Conservation (phyloP, 805 yeast species). For the Hanseniaspora vineae region DNA sequence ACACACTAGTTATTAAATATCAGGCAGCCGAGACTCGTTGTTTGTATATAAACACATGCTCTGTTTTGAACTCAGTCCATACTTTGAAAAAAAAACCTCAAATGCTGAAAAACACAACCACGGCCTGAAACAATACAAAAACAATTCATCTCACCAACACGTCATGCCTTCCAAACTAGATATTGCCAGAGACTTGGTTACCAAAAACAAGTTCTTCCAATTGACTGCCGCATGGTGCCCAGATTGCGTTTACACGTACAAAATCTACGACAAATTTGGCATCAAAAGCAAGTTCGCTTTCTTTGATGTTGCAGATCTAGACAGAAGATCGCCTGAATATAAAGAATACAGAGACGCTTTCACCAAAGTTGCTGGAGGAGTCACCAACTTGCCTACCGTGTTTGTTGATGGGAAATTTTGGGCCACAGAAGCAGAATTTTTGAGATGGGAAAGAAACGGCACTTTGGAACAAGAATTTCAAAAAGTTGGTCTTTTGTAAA, state of each 20-base stretch:
- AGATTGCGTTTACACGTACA: slow-evolving; percentile 54
- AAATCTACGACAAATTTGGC: slow-evolving; percentile 39
- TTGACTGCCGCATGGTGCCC: slow-evolving; percentile 70
- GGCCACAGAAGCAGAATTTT: slow-evolving; percentile 24
- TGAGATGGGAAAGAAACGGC: slow-evolving; percentile 16
- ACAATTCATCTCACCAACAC: not conserved
- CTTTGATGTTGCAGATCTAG: slow-evolving; percentile 32
- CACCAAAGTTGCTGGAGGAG: slow-evolving; percentile 17
- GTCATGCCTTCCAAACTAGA: slow-evolving; percentile 4
- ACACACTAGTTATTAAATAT: too few species aligned
- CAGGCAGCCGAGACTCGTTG: too few species aligned
- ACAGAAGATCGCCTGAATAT: slow-evolving; percentile 13
- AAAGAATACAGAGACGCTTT: slow-evolving; percentile 23
- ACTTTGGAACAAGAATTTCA: slow-evolving; percentile 15
- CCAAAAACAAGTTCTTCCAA: slow-evolving; percentile 36
- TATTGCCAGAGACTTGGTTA: slow-evolving; percentile 4
- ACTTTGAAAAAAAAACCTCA: too few species aligned
- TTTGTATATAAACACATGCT: too few species aligned
- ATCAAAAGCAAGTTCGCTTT: slow-evolving; percentile 36
- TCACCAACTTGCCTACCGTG: slow-evolving; percentile 23
- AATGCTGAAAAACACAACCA: not conserved
- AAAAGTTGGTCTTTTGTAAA: slow-evolving; percentile 15
- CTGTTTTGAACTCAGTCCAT: too few species aligned
- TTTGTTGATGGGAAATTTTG: slow-evolving; percentile 21
- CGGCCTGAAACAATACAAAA: not conserved